Evolutionary conservation across 2,329 filamentous ascomycete species (phyloP).

Genomic region (Sporothrix protearum): DNA sequence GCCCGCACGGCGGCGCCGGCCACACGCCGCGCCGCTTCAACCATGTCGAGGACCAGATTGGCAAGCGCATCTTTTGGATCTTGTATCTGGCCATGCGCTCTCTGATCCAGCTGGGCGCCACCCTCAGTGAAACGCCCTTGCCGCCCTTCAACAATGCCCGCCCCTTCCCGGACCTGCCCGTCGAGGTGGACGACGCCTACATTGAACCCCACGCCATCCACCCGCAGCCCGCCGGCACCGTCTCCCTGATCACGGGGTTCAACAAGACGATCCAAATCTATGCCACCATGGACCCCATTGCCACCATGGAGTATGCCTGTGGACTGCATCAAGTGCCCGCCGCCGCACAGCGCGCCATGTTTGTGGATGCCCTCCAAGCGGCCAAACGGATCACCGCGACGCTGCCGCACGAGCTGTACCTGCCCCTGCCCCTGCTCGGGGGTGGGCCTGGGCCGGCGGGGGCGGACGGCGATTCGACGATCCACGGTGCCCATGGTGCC

Average conservation of each 20-base stretch:
- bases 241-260: constrained; percentile 75
- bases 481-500: constrained; percentile 19
- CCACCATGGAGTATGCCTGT: constrained; percentile 78
- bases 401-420: constrained; percentile 62
- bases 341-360: constrained; percentile 69
- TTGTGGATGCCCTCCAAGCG: constrained; percentile 66
- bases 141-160: constrained; percentile 68
- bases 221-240: constrained; percentile 61
- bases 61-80: constrained; percentile 80
- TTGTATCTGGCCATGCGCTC: constrained; percentile 72
- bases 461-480: constrained; percentile 31
- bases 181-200: constrained; percentile 80
- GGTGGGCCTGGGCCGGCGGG: not conserved
- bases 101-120: constrained; percentile 71
- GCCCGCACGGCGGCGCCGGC: not conserved
- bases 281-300: constrained; percentile 72
- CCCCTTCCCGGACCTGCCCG: constrained; percentile 72
- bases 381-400: constrained; percentile 66
- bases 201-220: constrained; percentile 69
- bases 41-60: constrained; percentile 68
- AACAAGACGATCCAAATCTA: constrained; percentile 76
- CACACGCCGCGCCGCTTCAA: constrained; percentile 41
- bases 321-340: constrained; percentile 74
- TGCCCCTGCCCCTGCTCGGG: constrained; percentile 27
- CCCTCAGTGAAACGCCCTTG: constrained; percentile 68